These are phyloP conservation scores for Paramecium sonneborni DNA, from an alignment of 73 alveolate species.

Conservation along the genomic window DNA sequence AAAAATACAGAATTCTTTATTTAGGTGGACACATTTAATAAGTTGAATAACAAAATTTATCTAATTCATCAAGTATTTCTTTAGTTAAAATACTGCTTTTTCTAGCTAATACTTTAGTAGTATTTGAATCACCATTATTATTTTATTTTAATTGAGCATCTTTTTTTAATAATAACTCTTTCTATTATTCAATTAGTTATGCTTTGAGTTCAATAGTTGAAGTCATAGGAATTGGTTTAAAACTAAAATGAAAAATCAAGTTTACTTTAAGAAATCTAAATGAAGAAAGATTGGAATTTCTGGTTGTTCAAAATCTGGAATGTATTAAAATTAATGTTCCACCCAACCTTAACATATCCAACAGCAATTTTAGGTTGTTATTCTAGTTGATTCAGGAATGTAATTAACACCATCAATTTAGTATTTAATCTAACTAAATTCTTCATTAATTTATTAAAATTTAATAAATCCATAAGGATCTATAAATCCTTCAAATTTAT, in stretches of 20 bases:
- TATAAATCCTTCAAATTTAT: constrained; percentile 6
- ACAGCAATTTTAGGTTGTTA: background rate
- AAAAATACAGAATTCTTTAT: constrained; percentile 37
- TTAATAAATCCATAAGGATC: constrained; percentile 46
- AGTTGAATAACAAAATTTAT: constrained; percentile 33
- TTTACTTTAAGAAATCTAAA: constrained; percentile 28
- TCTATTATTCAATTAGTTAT: background rate
- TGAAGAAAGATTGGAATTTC: constrained; percentile 1
- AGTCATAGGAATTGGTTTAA: constrained; percentile 52
- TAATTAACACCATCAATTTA: constrained; percentile 37
- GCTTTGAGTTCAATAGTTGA: background rate
- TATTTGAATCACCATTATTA: background rate
- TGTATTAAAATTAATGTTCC: background rate
- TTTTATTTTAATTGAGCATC: background rate
- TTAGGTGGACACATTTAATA: constrained; percentile 66
- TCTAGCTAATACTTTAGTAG: background rate
- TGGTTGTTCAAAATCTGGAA: background rate
- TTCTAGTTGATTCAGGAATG: background rate
- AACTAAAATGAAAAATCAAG: background rate
- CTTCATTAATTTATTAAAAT: background rate
- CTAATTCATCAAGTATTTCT: constrained; percentile 13
- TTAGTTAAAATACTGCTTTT: background rate
- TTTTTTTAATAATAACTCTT: background rate
- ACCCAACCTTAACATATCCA: constrained; percentile 58
- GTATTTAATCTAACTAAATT: background rate